A percentile compares a stretch with the other conserved stretches of the same genome.
Conservation (phyloP, 495 filamentous ascomycete genomes). For the Cryomyces minteri region DNA sequence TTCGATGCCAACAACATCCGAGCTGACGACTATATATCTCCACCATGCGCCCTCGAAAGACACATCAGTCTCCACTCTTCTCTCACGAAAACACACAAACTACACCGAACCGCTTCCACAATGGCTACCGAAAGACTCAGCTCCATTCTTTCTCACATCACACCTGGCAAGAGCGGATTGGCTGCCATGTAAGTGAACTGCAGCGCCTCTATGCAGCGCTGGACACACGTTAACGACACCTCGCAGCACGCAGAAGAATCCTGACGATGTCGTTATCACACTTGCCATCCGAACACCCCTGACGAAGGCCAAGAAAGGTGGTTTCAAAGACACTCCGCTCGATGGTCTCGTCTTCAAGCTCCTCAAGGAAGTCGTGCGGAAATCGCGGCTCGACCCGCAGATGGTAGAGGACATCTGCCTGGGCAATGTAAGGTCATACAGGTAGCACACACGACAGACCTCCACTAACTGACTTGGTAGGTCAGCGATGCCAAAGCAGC, state of each 20-base stretch:
- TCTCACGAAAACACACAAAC: too few relatives aligned
- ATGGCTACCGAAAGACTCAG: constrained; percentile 80
- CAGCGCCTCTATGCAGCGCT: constrained; percentile 1
- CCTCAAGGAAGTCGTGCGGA: constrained; percentile 53
- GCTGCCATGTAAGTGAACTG: constrained; percentile 48
- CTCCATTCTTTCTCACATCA: constrained; percentile 76
- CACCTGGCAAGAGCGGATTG: constrained; percentile 46
- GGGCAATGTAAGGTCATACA: constrained; percentile 51
- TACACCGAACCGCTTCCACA: constrained; percentile 7
- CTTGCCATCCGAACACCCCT: constrained; percentile 76
- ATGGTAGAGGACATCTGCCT: constrained; percentile 84
- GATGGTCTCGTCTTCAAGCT: constrained; percentile 70
- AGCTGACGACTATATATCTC: too few relatives aligned
- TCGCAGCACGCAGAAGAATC: constrained; percentile 71
- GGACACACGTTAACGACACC: neutral
- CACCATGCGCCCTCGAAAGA: too few relatives aligned
- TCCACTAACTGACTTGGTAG: constrained; percentile 13
- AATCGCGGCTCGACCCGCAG: constrained; percentile 60
- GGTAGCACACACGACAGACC: neutral
- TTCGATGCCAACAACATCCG: too few relatives aligned
- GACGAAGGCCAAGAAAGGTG: constrained; percentile 66
- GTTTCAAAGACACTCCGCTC: constrained; percentile 86
- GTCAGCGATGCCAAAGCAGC: constrained; percentile 73
- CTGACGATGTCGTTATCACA: constrained; percentile 91
- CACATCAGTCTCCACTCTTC: too few relatives aligned